These are phyloP conservation scores for Microascus cirrosus DNA, from an alignment of 2,329 filamentous ascomycete species.

Conservation along the genomic window DNA sequence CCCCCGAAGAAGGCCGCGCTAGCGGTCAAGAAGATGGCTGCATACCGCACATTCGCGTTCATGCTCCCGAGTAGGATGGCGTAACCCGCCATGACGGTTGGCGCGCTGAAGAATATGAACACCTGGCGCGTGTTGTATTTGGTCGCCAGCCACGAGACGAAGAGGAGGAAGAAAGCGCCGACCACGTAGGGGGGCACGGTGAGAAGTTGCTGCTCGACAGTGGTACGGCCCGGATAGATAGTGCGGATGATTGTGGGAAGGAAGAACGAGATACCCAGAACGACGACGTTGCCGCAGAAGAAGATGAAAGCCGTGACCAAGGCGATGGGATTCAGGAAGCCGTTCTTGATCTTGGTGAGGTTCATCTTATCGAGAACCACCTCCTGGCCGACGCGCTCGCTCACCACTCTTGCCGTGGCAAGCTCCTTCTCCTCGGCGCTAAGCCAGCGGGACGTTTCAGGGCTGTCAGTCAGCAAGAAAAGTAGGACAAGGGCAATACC, in stretches of 20 bases:
- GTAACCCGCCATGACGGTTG: slow-evolving; percentile 26
- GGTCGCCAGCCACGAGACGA: slow-evolving; percentile 10
- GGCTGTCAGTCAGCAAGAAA: slow-evolving; percentile 49
- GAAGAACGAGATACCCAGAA: slow-evolving; percentile 31
- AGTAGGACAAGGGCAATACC: slow-evolving; percentile 35
- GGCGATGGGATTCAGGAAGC: slow-evolving; percentile 32
- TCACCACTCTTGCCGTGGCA: slow-evolving; percentile 28
- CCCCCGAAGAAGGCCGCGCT: slow-evolving; percentile 49
- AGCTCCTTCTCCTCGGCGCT: slow-evolving; percentile 47
- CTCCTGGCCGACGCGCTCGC: slow-evolving; percentile 33
- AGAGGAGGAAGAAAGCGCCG: slow-evolving; percentile 10
- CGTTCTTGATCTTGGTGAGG: slow-evolving; percentile 42
- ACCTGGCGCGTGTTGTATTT: slow-evolving; percentile 10
- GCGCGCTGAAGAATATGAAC: slow-evolving; percentile 10
- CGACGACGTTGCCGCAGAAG: slow-evolving; percentile 6
- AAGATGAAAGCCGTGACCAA: slow-evolving; percentile 11
- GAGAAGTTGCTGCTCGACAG: slow-evolving; percentile 15
- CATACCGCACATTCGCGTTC: slow-evolving; percentile 31
- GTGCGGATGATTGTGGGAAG: slow-evolving; percentile 14
- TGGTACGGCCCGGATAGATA: slow-evolving; percentile 17
- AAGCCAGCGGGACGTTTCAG: slow-evolving; percentile 38
- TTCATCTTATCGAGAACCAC: slow-evolving; percentile 48
- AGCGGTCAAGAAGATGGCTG: slow-evolving; percentile 32
- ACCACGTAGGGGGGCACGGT: slow-evolving; percentile 15
- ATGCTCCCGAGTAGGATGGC: slow-evolving; percentile 24